These are phyloP conservation scores for Cryptococcus sp. DNA, from an alignment of 1,284 basidiomycete species.

Conservation along the genomic window DNA sequence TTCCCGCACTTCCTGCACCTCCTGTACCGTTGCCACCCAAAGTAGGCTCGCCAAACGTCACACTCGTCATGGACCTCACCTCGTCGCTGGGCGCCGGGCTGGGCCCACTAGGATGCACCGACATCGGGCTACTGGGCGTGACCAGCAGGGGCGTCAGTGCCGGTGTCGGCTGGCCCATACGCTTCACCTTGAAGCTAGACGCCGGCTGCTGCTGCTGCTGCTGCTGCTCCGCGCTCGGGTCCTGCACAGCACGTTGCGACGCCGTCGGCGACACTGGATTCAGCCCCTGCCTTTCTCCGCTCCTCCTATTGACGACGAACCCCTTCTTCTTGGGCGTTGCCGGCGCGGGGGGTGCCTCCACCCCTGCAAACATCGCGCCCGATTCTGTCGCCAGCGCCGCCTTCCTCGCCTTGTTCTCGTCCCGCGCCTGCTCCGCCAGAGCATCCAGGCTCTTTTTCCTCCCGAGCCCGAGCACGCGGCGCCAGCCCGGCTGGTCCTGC, in stretches of 20 bases:
- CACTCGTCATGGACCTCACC: neutral
- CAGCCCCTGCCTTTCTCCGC: slow-evolving; percentile 7
- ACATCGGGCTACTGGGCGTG: slow-evolving; percentile 3
- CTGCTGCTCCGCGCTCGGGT: neutral
- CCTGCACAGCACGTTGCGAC: neutral
- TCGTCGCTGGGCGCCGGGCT: neutral
- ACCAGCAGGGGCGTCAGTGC: slow-evolving; percentile 6
- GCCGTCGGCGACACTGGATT: slow-evolving; percentile 2
- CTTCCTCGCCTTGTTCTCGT: slow-evolving; percentile 46
- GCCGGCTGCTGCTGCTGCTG: neutral
- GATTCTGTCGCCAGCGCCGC: slow-evolving; percentile 37
- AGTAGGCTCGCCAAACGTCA: too few species aligned
- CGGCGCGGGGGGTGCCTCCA: slow-evolving; percentile 22
- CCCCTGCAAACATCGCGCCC: slow-evolving; percentile 41
- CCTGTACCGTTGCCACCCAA: neutral
- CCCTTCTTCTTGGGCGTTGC: slow-evolving; percentile 13
- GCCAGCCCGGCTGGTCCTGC: slow-evolving; percentile 2
- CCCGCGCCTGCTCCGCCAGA: slow-evolving; percentile 24
- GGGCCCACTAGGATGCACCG: slow-evolving; percentile 9
- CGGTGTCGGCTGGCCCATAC: slow-evolving; percentile 16
- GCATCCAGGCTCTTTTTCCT: slow-evolving; percentile 22
- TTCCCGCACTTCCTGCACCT: neutral
- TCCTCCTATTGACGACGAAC: slow-evolving; percentile 24
- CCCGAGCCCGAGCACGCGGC: slow-evolving; percentile 19
- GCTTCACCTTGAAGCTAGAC: slow-evolving; percentile 23